Evolutionary conservation across 2,329 filamentous ascomycete genomes (phyloP).

Genomic region (Torrubiellomyces zombiae): DNA sequence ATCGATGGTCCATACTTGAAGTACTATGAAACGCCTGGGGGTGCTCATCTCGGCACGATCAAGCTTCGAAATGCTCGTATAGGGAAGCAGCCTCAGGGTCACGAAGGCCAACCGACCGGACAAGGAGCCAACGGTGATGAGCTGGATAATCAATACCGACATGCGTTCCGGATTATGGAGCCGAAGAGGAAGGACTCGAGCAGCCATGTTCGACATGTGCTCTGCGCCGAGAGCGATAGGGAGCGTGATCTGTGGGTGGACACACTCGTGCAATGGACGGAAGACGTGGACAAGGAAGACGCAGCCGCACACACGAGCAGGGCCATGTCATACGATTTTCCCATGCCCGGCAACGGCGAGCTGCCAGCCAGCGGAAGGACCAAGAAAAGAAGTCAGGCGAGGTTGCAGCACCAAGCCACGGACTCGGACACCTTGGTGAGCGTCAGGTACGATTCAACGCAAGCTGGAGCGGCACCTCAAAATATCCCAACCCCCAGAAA

Average conservation of each 20-base stretch:
- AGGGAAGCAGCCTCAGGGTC: slow-evolving; percentile 58
- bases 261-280: slow-evolving; percentile 74
- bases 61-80: slow-evolving; percentile 85
- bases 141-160: slow-evolving; percentile 82
- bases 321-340: slow-evolving; percentile 22
- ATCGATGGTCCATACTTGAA: slow-evolving; percentile 49
- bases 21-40: slow-evolving; percentile 85
- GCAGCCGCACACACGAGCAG: slow-evolving; percentile 11
- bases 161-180: slow-evolving; percentile 88
- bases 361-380: slow-evolving; percentile 7
- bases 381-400: slow-evolving; percentile 17
- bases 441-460: slow-evolving; percentile 40
- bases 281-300: slow-evolving; percentile 48
- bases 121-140: slow-evolving; percentile 46
- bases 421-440: slow-evolving; percentile 34
- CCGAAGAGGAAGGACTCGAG: slow-evolving; percentile 91
- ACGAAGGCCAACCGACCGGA: slow-evolving; percentile 41
- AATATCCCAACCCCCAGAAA: slow-evolving; percentile 21
- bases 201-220: slow-evolving; percentile 76
- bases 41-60: slow-evolving; percentile 81
- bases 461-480: slow-evolving; percentile 33
- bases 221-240: slow-evolving; percentile 86
- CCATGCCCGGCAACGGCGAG: slow-evolving; percentile 17
- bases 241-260: slow-evolving; percentile 94
- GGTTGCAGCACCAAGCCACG: slow-evolving; percentile 17